phyloP scores from a whole-genome alignment of 176 grass and related monocot species.

The Guadua angustifolia region DNA sequence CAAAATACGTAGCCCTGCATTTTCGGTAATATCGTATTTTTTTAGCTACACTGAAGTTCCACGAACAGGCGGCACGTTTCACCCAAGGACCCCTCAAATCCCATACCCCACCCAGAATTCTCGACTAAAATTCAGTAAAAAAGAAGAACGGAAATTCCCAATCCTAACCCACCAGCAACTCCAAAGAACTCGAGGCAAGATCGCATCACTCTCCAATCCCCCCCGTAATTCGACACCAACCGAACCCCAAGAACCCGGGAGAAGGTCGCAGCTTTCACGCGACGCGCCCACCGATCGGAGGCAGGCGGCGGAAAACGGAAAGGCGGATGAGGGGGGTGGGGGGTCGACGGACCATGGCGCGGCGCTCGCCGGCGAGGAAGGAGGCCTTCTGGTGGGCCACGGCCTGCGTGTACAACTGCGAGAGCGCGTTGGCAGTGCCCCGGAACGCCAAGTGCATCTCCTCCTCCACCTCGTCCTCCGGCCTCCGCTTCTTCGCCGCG shows the following conservation, averaged over 20 bases:
- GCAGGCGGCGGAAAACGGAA: not conserved
- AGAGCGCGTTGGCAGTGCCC: constrained; percentile 66
- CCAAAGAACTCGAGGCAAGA: not conserved
- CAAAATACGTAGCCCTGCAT: not conserved
- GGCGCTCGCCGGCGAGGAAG: constrained; percentile 54
- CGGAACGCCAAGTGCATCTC: constrained; percentile 62
- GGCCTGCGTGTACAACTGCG: constrained; percentile 63
- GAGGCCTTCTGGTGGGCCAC: constrained; percentile 53
- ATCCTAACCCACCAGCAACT: not conserved
- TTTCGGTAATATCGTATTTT: not conserved
- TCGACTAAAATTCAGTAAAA: constrained; percentile 12
- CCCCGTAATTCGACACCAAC: constrained; percentile 24
- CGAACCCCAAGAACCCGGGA: not conserved
- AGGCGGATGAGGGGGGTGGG: not conserved
- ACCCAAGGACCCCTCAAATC: constrained; percentile 27
- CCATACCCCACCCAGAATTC: constrained; percentile 11
- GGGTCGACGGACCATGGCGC: constrained; percentile 40
- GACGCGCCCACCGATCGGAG: constrained; percentile 15
- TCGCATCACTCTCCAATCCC: not conserved
- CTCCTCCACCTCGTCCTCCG: constrained; percentile 54
- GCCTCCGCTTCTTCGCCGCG: constrained; percentile 54
- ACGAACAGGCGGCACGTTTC: constrained; percentile 33
- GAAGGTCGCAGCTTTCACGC: constrained; percentile 25
- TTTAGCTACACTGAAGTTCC: constrained; percentile 1
- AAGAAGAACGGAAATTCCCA: not conserved